A percentile compares a stretch with the other conserved stretches of the same genome.
These are phyloP conservation scores for Globisporangium radiosum DNA, from an alignment of 352 stramenopile species.

Conservation along the genomic window DNA sequence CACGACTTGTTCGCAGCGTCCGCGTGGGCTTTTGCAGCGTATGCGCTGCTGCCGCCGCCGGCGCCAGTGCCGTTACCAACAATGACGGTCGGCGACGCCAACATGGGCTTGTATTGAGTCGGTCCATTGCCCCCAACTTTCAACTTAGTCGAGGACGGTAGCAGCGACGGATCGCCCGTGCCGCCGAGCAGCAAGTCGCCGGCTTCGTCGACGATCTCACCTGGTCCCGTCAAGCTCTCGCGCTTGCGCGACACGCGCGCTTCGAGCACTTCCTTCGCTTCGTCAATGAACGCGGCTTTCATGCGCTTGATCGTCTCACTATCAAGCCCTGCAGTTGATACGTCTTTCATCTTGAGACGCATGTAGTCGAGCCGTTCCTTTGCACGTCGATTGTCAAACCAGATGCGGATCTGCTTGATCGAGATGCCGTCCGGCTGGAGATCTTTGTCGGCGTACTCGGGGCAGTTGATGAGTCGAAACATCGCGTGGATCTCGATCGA, in stretches of 20 bases:
- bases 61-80: too few relatives aligned
- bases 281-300: constrained; percentile 84
- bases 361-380: constrained; percentile 87
- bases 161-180: constrained; percentile 30
- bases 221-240: constrained; percentile 61
- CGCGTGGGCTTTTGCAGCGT: too few relatives aligned
- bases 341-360: constrained; percentile 87
- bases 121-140: constrained; percentile 12
- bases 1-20: constrained; percentile 7
- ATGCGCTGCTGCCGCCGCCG: too few relatives aligned
- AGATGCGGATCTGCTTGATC: constrained; percentile 85
- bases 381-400: constrained; percentile 82
- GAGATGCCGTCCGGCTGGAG: constrained; percentile 82
- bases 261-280: constrained; percentile 84
- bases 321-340: constrained; percentile 80
- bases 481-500: constrained; percentile 86
- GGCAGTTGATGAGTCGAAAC: constrained; percentile 86
- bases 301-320: constrained; percentile 82
- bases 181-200: constrained; percentile 60
- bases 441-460: constrained; percentile 75
- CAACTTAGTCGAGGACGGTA: constrained; percentile 17
- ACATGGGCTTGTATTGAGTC: too few relatives aligned
- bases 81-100: neutral
- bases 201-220: constrained; percentile 76
- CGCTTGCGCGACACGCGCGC: constrained; percentile 72